These are phyloP conservation scores for Botrytis tulipae DNA, from an alignment of 2,329 filamentous ascomycete genomes.

Conservation along the genomic window DNA sequence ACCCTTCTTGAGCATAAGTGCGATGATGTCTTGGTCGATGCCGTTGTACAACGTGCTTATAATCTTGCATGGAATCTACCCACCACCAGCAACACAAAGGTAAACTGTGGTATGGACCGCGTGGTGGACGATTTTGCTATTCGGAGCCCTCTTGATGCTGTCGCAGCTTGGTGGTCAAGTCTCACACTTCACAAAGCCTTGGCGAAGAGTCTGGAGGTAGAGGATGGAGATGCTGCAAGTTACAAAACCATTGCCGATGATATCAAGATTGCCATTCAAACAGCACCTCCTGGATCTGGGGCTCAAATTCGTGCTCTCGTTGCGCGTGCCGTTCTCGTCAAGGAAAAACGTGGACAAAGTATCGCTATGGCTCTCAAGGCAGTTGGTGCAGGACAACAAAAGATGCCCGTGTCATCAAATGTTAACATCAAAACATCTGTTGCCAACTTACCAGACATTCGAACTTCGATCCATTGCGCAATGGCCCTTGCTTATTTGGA, in stretches of 20 bases:
- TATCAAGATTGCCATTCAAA: conserved; percentile 66
- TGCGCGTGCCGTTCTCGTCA: conserved; percentile 55
- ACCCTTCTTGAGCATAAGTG: conserved; percentile 75
- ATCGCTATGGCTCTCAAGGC: conserved; percentile 57
- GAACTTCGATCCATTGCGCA: conserved; percentile 57
- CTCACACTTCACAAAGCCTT: conserved; percentile 69
- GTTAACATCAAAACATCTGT: conserved; percentile 48
- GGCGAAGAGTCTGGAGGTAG: conserved; percentile 56
- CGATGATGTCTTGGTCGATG: conserved; percentile 75
- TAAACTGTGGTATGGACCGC: conserved; percentile 72
- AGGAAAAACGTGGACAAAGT: conserved; percentile 53
- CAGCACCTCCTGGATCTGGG: conserved; percentile 75
- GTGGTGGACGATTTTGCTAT: conserved; percentile 85
- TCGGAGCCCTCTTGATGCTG: conserved; percentile 80
- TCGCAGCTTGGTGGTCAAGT: conserved; percentile 89
- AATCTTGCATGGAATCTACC: conserved; percentile 86
- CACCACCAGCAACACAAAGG: conserved; percentile 63
- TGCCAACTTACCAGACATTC: conserved; percentile 50
- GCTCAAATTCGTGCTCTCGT: conserved; percentile 62
- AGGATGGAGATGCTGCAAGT: conserved; percentile 47
- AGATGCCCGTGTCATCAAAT: conserved; percentile 39
- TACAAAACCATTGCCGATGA: conserved; percentile 46
- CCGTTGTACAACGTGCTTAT: conserved; percentile 79
- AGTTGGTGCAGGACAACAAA: conserved; percentile 44
- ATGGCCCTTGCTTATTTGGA: conserved; percentile 60